phyloP scores from a whole-genome alignment of 768 basidiomycete species.

The Lentinula aciculospora region DNA sequence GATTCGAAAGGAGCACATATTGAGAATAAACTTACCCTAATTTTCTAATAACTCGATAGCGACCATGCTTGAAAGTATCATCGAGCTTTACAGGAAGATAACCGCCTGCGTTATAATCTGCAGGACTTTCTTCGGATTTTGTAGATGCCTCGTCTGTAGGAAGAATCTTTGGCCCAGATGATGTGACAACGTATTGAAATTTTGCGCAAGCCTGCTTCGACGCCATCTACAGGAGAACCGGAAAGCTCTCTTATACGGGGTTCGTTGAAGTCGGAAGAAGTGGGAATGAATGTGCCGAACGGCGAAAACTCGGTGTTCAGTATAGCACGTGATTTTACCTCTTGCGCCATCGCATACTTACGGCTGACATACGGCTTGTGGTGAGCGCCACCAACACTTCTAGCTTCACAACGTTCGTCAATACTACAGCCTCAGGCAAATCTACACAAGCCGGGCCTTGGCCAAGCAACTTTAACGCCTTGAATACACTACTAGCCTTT shows the following conservation, averaged over 20 bases:
- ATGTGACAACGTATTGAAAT: slow-evolving; percentile 71
- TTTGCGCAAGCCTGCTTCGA: slow-evolving; percentile 62
- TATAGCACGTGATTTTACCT: neutral
- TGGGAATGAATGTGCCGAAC: neutral
- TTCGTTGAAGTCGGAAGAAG: neutral
- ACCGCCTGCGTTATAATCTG: slow-evolving; percentile 76
- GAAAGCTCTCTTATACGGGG: slow-evolving; percentile 2
- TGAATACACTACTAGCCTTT: neutral
- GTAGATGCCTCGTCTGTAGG: slow-evolving; percentile 59
- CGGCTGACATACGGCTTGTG: neutral
- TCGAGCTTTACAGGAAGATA: slow-evolving; percentile 78
- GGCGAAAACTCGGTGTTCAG: neutral
- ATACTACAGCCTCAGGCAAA: neutral
- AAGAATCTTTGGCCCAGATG: slow-evolving; percentile 62
- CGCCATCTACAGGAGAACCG: slow-evolving; percentile 41
- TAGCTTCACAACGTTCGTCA: neutral
- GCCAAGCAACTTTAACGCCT: neutral
- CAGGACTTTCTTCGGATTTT: slow-evolving; percentile 81
- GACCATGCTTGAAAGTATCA: slow-evolving; percentile 78
- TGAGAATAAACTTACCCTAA: slow-evolving; percentile 55
- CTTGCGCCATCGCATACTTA: neutral
- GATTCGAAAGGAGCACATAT: slow-evolving; percentile 9
- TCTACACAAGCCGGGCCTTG: neutral
- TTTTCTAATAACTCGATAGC: slow-evolving; percentile 86
- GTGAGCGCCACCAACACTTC: neutral